Evolutionary conservation across 2,329 filamentous ascomycete genomes (phyloP).

Genomic region (Hypoxylon sp.): DNA sequence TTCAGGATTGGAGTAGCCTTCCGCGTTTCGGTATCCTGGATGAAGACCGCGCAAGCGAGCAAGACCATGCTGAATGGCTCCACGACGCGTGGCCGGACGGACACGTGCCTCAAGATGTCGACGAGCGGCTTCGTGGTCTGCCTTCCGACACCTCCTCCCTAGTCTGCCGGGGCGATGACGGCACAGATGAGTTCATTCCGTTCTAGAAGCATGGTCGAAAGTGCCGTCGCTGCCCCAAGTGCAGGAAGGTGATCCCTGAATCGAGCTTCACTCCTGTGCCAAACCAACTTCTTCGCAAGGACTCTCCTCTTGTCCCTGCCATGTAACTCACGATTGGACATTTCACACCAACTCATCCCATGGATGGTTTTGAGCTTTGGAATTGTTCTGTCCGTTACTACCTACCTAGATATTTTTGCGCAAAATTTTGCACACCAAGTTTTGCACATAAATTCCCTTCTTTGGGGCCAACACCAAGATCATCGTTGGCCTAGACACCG

Average conservation of each 20-base stretch:
- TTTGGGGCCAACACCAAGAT: background rate
- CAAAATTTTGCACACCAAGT: background rate
- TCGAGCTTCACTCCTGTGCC: background rate
- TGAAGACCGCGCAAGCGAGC: constrained; percentile 44
- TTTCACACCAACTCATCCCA: background rate
- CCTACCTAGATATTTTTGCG: too few species aligned
- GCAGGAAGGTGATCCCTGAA: background rate
- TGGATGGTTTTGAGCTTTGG: background rate
- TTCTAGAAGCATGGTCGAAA: constrained; percentile 35
- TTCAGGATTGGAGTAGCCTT: constrained; percentile 23
- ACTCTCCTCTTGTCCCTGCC: constrained; percentile 7
- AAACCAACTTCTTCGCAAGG: background rate
- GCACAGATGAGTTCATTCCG: constrained; percentile 27
- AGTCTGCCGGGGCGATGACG: constrained; percentile 50
- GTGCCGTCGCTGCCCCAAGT: constrained; percentile 13
- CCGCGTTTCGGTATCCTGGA: constrained; percentile 51
- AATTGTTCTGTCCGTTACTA: background rate
- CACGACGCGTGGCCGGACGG: constrained; percentile 49
- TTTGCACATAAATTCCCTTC: background rate
- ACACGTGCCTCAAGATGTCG: constrained; percentile 42
- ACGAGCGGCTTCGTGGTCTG: constrained; percentile 36
- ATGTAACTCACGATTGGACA: background rate
- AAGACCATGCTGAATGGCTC: constrained; percentile 38
- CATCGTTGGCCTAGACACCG: background rate
- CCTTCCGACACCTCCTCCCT: constrained; percentile 40